Evolutionary conservation across 1,139 yeast genomes (phyloP), one percentile per base, ranked within the genome.

Genomic region (Williopsis jadinii): DNA sequence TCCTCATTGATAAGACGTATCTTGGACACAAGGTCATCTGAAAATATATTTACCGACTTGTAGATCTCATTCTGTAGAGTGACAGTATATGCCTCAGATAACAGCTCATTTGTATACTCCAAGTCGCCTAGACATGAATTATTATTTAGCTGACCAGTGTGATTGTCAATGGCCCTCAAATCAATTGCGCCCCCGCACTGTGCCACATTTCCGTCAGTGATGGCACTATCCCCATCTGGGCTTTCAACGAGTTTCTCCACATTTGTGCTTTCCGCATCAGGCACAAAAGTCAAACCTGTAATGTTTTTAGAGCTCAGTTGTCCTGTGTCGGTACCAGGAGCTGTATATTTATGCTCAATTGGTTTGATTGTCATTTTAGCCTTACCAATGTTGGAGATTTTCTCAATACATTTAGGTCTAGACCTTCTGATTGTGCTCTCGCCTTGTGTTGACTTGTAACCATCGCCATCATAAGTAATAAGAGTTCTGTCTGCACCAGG

Each of bases 1-100:
- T 63, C 68, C 9, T 56, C 53, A 41, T 64, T 64, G 36, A 65
- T 61, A 8, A 64, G 50, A 8, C 56, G 49, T 30, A 65, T 58
- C 43, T 64, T 64, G 10, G 50, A 47, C 0, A 56, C 52, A 37
- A 65, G 44, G 31, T 62, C 63, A n/a, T 54, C 52, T 1, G 68
- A 59, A 46, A 64, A 64, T 2, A 43, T 41, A 4, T 52, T 44
- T 13, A 65, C 58, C 0, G 68, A 64, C 9, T 53, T 54, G 40
- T 45, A 54, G 9, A 65, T 64, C 41, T 64, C 67, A 26, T 57
- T 54, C 41, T 64, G 68, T 14, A 65, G 42, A 11, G 55, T 55
- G 34, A 54, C 53, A 1, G 69, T 62, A 36, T 63, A 62, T 1
- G 62, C 56, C 32, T 53, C 53, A 2, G 56, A 48, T 9, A 55